phyloP scores from a whole-genome alignment of 208 protist species.

The Leishmania tarentolae region DNA sequence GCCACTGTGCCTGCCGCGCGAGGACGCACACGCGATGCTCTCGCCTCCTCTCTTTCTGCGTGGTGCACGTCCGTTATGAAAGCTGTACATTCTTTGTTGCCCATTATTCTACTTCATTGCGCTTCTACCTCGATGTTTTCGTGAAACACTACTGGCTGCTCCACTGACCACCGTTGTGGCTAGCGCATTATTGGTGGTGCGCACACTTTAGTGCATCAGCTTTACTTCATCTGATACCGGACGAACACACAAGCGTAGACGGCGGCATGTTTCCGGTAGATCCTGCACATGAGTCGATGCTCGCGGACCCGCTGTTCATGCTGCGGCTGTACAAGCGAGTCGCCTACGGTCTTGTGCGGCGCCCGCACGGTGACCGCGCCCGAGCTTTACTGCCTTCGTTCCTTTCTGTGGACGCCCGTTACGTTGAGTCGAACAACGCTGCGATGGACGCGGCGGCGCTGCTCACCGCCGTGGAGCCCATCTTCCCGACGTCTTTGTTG shows the following conservation, averaged over 20 bases:
- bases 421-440: slow-evolving; percentile 12
- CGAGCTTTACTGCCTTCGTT: slow-evolving; percentile 27
- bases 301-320: slow-evolving; percentile 54
- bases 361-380: slow-evolving; percentile 4
- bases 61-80: background rate
- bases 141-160: background rate
- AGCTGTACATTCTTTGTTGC: background rate
- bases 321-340: slow-evolving; percentile 54
- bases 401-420: slow-evolving; percentile 25
- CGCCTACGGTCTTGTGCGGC: slow-evolving; percentile 36
- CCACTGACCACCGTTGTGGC: background rate
- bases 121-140: background rate
- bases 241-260: background rate
- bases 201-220: background rate
- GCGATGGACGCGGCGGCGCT: slow-evolving; percentile 17
- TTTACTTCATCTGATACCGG: background rate
- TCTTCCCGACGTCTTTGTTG: slow-evolving; percentile 45
- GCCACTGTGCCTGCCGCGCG: background rate
- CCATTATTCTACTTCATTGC: background rate
- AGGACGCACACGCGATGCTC: background rate
- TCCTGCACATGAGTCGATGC: slow-evolving; percentile 1
- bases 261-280: slow-evolving; percentile 8
- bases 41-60: background rate
- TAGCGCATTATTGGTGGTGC: background rate
- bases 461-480: slow-evolving; percentile 36